Evolutionary conservation across 192 early-diverging fungal species (phyloP), one percentile per base, ranked within the genome.

Genomic region (Backusella parvicylindrica): DNA sequence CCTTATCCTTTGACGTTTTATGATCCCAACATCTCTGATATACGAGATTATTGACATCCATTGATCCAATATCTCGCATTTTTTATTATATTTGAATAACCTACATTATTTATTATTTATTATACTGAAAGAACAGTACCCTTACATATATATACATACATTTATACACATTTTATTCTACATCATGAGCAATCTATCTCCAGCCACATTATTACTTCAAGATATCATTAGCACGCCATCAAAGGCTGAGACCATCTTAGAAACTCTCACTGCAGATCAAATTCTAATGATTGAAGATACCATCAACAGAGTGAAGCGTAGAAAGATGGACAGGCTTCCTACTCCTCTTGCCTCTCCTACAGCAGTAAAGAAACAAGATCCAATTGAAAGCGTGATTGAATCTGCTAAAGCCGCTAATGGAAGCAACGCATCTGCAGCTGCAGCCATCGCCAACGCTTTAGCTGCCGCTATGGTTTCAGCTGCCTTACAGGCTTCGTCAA

Each of bases 151-250:
- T 21, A 50, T 21, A 50, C n/a, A n/a, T 30, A 63, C 60, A 63
- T 33, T 6, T 65, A 30, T 16, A 65, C 28, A 65, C 31, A 60
- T n/a, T 67, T 67, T 36, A 35, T 35, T 67, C 13, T 35, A 68
- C 66, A 68, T 33, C 28, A 65, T 65, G 64, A 65, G 32, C 64
- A 65, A 60, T 28, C 26, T 36, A 36, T 68, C 66, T 38, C 65
- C 74, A 41, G 60, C 74, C 21, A 49, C 32, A 37, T 65, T 78
- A 47, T 72, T 71, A 23, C 64, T 78, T 36, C 77, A 73, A 68
- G 77, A 78, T 49, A 31, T 78, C n/a, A 73, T 78, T 47, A 67
- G 73, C 40, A 49, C 77, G 15, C 71, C 77, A 18, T 13, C 77
- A 72, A 78, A 78, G 9, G 64, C 67, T 37, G 77, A 78, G 53